These are phyloP conservation scores for Croton laevigatus DNA, from an alignment of 441 rosid genomes.

Conservation along the genomic window DNA sequence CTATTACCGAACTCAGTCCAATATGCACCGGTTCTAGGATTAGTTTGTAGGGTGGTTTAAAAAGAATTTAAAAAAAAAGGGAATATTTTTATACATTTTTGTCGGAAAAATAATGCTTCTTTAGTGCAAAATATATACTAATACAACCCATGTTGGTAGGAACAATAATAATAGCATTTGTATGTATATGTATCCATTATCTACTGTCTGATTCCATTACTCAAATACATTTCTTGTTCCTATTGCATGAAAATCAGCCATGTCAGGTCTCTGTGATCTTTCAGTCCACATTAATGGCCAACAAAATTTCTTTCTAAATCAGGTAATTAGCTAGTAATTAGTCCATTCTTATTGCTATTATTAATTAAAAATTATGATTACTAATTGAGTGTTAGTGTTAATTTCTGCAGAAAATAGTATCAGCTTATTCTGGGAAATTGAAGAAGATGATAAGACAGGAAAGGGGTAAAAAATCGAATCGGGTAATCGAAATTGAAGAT, in stretches of 20 bases:
- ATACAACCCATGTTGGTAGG: neutral
- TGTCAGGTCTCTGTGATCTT: conserved; percentile 47
- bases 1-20: too few relatives aligned
- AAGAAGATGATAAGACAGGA: conserved; percentile 51
- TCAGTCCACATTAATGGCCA: conserved; percentile 46
- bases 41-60: neutral
- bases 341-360: neutral
- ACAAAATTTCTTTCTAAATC: conserved; percentile 51
- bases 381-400: too few relatives aligned
- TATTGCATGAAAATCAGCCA: conserved; percentile 45
- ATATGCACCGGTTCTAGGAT: too few relatives aligned
- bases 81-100: too few relatives aligned
- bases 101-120: neutral
- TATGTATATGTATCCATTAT: neutral
- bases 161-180: too few relatives aligned
- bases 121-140: neutral
- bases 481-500: conserved; percentile 37
- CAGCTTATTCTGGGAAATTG: conserved; percentile 51
- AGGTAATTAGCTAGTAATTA: conserved; percentile 32
- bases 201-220: too few relatives aligned
- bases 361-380: too few relatives aligned
- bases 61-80: too few relatives aligned
- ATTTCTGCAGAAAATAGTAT: conserved; percentile 42
- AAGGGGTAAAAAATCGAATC: conserved; percentile 31
- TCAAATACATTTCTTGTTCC: neutral